These are phyloP conservation scores for Saprolegnia diclina DNA, from an alignment of 352 stramenopile species.

Conservation along the genomic window DNA sequence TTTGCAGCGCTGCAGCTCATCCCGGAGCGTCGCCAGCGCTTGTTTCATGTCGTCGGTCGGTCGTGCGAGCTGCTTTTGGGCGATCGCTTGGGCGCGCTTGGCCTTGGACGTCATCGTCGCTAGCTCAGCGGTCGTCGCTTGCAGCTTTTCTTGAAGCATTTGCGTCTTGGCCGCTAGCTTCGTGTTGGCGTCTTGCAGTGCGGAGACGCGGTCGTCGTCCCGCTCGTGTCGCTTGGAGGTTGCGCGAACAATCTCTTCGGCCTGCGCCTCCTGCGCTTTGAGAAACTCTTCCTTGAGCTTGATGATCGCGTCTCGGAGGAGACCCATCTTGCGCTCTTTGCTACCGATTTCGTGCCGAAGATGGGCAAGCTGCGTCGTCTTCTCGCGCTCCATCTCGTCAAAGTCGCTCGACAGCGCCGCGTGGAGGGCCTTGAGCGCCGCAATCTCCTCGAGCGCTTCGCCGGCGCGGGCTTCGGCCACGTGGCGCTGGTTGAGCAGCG, in stretches of 20 bases:
- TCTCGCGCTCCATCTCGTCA: conserved; percentile 29
- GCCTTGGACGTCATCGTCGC: conserved; percentile 5
- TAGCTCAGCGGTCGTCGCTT: conserved; percentile 15
- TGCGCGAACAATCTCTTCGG: conserved; percentile 53
- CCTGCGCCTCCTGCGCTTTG: conserved; percentile 73
- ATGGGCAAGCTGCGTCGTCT: conserved; percentile 31
- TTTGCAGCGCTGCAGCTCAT: conserved; percentile 28
- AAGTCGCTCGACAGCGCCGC: conserved; percentile 29
- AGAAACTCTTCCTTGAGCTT: conserved; percentile 87
- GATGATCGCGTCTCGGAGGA: conserved; percentile 73
- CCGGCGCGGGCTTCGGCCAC: conserved; percentile 69
- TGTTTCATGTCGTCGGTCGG: conserved; percentile 19
- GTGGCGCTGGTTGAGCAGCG: conserved; percentile 54
- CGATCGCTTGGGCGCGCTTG: conserved; percentile 17
- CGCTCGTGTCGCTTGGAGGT: conserved; percentile 36
- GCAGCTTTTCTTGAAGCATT: conserved; percentile 65
- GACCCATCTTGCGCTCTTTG: conserved; percentile 60
- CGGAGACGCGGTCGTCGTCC: conserved; percentile 36
- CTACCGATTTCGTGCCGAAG: conserved; percentile 34
- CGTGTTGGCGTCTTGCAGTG: conserved; percentile 41
- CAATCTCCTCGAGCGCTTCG: conserved; percentile 78
- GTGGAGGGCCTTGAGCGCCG: conserved; percentile 38
- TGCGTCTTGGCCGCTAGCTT: conserved; percentile 43
- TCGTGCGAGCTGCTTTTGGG: neutral
- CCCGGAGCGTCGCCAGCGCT: conserved; percentile 21